Evolutionary conservation across 2,329 filamentous ascomycete species (phyloP), one percentile per base, ranked within the genome.

Genomic region (Aspergillus fijiensis): DNA sequence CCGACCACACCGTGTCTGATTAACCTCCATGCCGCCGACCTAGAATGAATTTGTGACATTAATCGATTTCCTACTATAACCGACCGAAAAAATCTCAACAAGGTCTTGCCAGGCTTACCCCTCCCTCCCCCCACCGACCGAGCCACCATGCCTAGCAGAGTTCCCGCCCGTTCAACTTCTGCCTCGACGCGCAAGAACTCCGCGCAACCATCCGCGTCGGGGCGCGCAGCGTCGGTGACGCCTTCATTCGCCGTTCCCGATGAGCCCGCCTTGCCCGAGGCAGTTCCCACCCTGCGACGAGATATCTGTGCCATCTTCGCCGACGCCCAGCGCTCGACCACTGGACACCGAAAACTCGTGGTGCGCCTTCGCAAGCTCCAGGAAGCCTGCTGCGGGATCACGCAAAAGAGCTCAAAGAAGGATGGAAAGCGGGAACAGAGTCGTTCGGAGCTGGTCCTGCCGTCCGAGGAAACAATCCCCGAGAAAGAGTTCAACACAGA

Each of bases 331-430:
- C 88, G 89, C 68, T 96, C 91, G 1, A 96, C 90, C 0, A 92
- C 93, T 1, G 91, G 91, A 2, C 95, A 99, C 74, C 84, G 94
- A 61, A 98, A 98, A 73, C 84, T 96, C 0, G 89, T 90, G 4
- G 90, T 97, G 61, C 92, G 88, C 53, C 80, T 99, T 62, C 87
- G 94, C 64, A 97, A 96, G 77, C 85, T 96, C 49, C 94, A 98
- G 70, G 94, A 97, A 73, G 83, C 88, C 42, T 96, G 92, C 78
- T 85, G 82, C 64, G 85, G 84, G 55, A 84, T 87, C 62, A 77
- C 79, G 1, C 75, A 77, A 42, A 76, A 76, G 25, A 67, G 69
- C n/a, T 68, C 68, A 10, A 73, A 75, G 57, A 72, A 68, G 42
- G 69, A 65, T 49, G 70, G 65, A 55, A 76, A 67, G 39, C 88